Conservation (phyloP, 2,329 filamentous ascomycete species). For the Pseudogymnoascus sp. region DNA sequence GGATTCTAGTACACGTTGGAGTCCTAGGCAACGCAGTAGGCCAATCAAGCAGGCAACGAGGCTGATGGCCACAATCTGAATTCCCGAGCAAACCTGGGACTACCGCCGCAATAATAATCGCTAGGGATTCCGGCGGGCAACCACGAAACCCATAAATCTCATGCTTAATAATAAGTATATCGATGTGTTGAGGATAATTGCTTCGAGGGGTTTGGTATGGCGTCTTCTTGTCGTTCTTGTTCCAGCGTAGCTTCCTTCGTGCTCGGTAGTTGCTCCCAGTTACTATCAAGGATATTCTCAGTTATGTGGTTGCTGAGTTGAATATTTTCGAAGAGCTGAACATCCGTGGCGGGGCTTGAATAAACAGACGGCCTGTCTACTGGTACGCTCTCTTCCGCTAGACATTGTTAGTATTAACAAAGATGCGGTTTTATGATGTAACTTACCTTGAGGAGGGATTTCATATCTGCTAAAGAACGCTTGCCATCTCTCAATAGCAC, state of each 20-base stretch:
- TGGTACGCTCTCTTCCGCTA: not conserved
- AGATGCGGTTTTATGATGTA: not conserved
- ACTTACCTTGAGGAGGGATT: not conserved
- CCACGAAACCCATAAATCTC: slow-evolving; percentile 6
- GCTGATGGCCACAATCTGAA: slow-evolving; percentile 17
- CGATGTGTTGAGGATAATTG: not conserved
- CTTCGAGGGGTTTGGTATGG: not conserved
- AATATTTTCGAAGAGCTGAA: not conserved
- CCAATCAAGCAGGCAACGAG: slow-evolving; percentile 14
- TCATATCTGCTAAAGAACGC: not conserved
- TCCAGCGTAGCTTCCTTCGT: not conserved
- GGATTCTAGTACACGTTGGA: slow-evolving; percentile 16
- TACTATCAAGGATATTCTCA: not conserved
- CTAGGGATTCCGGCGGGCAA: slow-evolving; percentile 13
- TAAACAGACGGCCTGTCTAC: not conserved
- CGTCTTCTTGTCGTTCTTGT: not conserved
- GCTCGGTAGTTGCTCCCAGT: not conserved
- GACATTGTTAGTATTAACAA: not conserved
- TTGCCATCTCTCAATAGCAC: not conserved
- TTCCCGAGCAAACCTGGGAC: not conserved
- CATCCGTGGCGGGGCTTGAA: not conserved
- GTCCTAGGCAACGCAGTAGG: not conserved
- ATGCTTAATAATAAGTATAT: not conserved
- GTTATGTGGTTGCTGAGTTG: not conserved
- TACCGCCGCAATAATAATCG: slow-evolving; percentile 13